Evolutionary conservation across 768 basidiomycete species (phyloP), one percentile per base, ranked within the genome.

Genomic region (Lyophyllum decastes): DNA sequence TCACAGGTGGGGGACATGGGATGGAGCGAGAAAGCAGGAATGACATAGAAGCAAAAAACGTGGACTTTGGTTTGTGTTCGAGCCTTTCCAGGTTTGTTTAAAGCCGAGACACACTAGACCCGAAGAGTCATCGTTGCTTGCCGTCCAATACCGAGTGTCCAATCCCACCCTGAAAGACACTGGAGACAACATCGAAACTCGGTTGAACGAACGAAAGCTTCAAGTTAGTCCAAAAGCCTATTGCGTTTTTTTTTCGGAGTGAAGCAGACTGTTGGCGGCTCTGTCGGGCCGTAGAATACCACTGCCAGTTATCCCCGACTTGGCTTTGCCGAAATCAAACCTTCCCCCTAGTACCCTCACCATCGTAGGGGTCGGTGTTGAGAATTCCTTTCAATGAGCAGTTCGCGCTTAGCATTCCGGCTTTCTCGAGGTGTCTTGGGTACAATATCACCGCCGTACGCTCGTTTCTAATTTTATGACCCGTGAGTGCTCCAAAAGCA

Each of bases 381-480:
- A 30, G 4, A 14, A 22, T n/a, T 27, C 14, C 7, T 48, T n/a
- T 7, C 25, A 11, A 61, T 61, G 60, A 22, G 41, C 59, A 64
- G 22, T 61, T 4, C 54, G 60, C 54, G 48, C 56, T 55, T 73
- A 14, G 66, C 64, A 17, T 79, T 76, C 60, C 66, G 68, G 22
- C 68, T 82, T 43, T 82, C 80, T 51, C 68, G 73, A 12, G 67
- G 71, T 10, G 77, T 78, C 7, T 59, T 76, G n/a, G 69, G 66
- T 35, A 81, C 81, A 26, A 78, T 79, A 17, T 64, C 73, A 6
- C 82, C 81, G 47, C 81, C 81, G 81, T 82, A 61, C 35, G 77
- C 61, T 26, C n/a, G 7, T 16, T 22, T 19, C 6, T 2, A 19
- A 8, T 35, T 22, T 27, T 38, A 3, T 12, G 1, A 14, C 38